Base-by-base conservation (phyloP, 129 eudicot genomes). In the Chrysanthemum seticuspe region DNA sequence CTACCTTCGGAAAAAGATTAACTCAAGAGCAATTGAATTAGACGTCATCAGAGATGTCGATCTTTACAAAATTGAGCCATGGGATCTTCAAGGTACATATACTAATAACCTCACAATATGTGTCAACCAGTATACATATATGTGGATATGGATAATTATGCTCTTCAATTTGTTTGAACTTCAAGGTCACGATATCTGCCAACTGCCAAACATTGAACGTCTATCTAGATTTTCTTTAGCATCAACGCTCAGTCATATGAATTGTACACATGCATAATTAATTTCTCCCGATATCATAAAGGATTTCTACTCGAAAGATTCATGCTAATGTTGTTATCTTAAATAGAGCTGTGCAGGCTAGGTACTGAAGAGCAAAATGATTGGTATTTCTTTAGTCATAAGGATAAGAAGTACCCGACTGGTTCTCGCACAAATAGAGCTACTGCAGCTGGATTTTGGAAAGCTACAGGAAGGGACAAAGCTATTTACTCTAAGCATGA, bases 361-460 rank as follows among this genome's bases (percentile, higher is more conserved):
- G 98, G 98, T 68, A 75, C 91, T 10, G 96, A 87, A 79, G 98
- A 89, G 36, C 98, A 92, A 64, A 87, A 60, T 18, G 98, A 92
- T 31, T 92, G 95, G 95, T 92, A 89, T 77, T 92, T 92, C 36
- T 92, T 92, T 68, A 92, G 96, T 76, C 98, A 92, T 78, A 92
- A 92, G 76, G 98, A 92, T 60, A 92, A 89, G 87, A 91, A 91
- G 63, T 91, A 91, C 60, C 97, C 97, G 34, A 92, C 97, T 1
- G 97, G 97, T 11, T 85, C 96, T 1, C 87, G 98, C 52, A 92
- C 98, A 2, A 92, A 92, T 80, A 82, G 98, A 75, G 96, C 98
- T 18, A 92, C 98, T 13, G 81, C 91, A 65, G 95, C 90, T 14
- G 98, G 98, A 66, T 92, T 92, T 64, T 92, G 98, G 98, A 92